Percentiles rank a stretch among this genome's conserved stretches.
Evolutionary conservation across 2,329 filamentous ascomycete species (phyloP).

Genomic region (Dothistroma septosporum): DNA sequence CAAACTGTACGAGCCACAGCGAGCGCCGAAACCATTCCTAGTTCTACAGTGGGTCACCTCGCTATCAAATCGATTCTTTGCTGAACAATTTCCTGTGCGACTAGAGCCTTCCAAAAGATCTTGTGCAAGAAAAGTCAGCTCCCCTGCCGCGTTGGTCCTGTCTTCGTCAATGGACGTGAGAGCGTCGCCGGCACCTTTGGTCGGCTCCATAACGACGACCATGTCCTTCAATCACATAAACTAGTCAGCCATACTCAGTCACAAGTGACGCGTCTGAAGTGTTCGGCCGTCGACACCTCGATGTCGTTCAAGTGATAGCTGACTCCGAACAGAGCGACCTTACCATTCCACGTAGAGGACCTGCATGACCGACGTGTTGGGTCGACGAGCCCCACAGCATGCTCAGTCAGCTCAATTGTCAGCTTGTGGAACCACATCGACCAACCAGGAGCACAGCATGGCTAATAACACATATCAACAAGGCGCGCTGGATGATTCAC

Average conservation of each 20-base stretch:
- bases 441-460: background rate
- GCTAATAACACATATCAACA: background rate
- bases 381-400: background rate
- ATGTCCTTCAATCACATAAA: background rate
- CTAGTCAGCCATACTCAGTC: background rate
- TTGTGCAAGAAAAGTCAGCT: conserved; percentile 3
- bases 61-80: background rate
- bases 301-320: background rate
- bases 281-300: background rate
- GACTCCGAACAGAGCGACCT: background rate
- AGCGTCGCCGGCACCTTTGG: background rate
- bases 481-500: background rate
- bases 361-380: background rate
- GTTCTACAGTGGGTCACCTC: background rate
- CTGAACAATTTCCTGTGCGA: background rate
- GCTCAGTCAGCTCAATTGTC: background rate
- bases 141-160: background rate
- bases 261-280: background rate
- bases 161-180: background rate
- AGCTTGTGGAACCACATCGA: background rate
- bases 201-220: background rate
- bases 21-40: conserved; percentile 3
- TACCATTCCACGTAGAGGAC: background rate
- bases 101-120: conserved; percentile 1
- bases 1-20: conserved; percentile 4